Evolutionary conservation across 2,329 filamentous ascomycete genomes (phyloP), one percentile per base, ranked within the genome.

Genomic region (Talaromyces albobiverticillius): DNA sequence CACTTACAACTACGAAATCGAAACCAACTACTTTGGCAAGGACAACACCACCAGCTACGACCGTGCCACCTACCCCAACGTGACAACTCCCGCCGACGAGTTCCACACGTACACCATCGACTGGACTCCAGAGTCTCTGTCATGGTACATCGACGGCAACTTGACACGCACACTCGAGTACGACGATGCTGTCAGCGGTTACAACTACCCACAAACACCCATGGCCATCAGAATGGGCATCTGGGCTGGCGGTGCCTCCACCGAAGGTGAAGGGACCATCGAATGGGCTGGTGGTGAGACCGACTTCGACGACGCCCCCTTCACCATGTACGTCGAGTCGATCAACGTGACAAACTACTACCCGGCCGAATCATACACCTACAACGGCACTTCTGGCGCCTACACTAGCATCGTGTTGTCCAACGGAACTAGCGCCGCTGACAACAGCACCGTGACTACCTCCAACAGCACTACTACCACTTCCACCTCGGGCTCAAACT

Each of bases 1-100:
- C 42, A 64, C 67, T 23, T 64, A 70, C 52, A 66, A 62, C 18
- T 63, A 60, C 46, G 58, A 66, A 47, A 67, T 75, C 32, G 91
- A 97, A 74, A 89, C 87, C 64, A 97, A 97, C 75, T 99, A 95
- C 77, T 99, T 97, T 64, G 90, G 92, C 71, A 96, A 97, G 76
- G 94, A 93, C 53, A 82, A 90, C 63, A 90, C 89, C 1, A 62
- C 67, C 3, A 82, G 82, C 11, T 95, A 94, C 76, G 90, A 95
- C 74, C 88, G 93, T 54, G 93, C 87, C 57, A 87, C 88, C 55
- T 91, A 89, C 69, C 87, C 92, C 70, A 74, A 83, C 2, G 76
- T 86, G 65, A 62, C 76, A 59, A 73, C 80, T 64, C 93, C 88
- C 55, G 70, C 75, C 57, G 63, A 67, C 29, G 59, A 57, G 40